Conservation (phyloP, 1,139 yeast species). For the Yamadazyma diospyri region DNA sequence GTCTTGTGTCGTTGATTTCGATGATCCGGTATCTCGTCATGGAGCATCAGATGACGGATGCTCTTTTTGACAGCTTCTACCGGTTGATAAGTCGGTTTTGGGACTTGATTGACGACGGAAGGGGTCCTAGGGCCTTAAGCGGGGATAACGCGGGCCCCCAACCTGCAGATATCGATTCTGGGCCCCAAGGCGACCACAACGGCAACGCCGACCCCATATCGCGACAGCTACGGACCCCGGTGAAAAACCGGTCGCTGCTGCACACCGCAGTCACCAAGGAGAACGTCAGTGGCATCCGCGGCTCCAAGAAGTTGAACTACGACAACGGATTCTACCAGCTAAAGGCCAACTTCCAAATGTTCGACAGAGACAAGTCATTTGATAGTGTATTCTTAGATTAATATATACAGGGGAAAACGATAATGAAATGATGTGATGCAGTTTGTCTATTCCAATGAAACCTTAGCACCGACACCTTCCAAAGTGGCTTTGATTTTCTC, state of each 20-base stretch:
- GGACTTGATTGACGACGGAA: constrained; percentile 4
- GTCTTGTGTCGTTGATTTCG: constrained; percentile 9
- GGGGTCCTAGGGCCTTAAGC: too few relatives aligned
- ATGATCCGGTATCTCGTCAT: constrained; percentile 1
- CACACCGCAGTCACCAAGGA: constrained; percentile 13
- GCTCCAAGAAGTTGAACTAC: background rate
- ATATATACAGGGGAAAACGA: constrained; percentile 55
- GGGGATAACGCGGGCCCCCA: too few relatives aligned
- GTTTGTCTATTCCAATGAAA: constrained; percentile 65
- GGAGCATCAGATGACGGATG: constrained; percentile 2
- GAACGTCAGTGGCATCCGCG: constrained; percentile 10
- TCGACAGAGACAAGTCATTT: constrained; percentile 2
- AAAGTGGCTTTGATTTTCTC: constrained; percentile 89
- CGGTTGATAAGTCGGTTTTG: constrained; percentile 4
- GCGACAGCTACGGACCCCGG: background rate
- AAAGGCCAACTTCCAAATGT: background rate
- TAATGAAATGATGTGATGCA: constrained; percentile 50
- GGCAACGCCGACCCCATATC: background rate
- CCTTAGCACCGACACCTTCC: constrained; percentile 94
- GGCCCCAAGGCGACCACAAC: too few relatives aligned
- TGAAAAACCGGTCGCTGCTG: constrained; percentile 5
- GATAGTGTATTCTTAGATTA: constrained; percentile 8
- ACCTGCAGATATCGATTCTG: too few relatives aligned
- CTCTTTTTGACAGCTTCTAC: constrained; percentile 3
- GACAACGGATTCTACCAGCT: constrained; percentile 2